Evolutionary conservation across 495 filamentous ascomycete genomes (phyloP).

Genomic region (Aspergillus bridgeri): DNA sequence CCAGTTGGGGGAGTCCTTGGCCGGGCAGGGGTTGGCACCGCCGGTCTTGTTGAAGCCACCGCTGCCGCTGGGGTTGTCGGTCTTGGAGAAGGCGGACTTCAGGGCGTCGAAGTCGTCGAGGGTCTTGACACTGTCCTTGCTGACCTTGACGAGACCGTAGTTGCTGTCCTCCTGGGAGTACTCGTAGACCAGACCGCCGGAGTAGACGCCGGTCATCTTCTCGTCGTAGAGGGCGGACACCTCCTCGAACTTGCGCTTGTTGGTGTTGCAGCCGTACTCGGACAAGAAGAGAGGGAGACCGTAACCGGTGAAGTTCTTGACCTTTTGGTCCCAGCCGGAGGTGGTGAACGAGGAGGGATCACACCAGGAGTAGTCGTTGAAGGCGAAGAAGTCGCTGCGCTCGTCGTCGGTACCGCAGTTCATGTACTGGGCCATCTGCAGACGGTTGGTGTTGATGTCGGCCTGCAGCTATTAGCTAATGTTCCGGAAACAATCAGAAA

Average conservation of each 20-base stretch:
- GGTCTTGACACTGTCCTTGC: conserved; percentile 51
- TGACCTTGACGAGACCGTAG: conserved; percentile 76
- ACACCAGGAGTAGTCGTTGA: conserved; percentile 99
- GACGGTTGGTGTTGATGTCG: conserved; percentile 80
- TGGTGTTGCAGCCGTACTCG: conserved; percentile 86
- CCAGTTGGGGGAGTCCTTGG: conserved; percentile 61
- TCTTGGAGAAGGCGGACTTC: conserved; percentile 58
- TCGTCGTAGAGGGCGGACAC: conserved; percentile 73
- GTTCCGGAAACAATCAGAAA: no score
- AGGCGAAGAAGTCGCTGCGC: conserved; percentile 92
- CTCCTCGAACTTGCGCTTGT: conserved; percentile 78
- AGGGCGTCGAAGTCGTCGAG: conserved; percentile 65
- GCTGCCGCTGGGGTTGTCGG: conserved; percentile 64
- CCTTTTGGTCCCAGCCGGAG: conserved; percentile 90
- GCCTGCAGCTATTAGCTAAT: no score
- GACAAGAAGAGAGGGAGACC: conserved; percentile 93
- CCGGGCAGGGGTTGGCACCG: conserved; percentile 64
- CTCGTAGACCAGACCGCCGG: conserved; percentile 93
- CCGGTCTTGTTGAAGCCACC: conserved; percentile 74
- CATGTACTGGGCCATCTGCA: conserved; percentile 87
- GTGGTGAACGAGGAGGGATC: conserved; percentile 69
- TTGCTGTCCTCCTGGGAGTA: conserved; percentile 74
- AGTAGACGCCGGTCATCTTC: conserved; percentile 90
- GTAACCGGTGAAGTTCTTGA: conserved; percentile 85
- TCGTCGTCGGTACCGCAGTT: conserved; percentile 88